Base-by-base conservation (phyloP, 1,139 yeast species). In the Yamadazyma epiphylla region DNA sequence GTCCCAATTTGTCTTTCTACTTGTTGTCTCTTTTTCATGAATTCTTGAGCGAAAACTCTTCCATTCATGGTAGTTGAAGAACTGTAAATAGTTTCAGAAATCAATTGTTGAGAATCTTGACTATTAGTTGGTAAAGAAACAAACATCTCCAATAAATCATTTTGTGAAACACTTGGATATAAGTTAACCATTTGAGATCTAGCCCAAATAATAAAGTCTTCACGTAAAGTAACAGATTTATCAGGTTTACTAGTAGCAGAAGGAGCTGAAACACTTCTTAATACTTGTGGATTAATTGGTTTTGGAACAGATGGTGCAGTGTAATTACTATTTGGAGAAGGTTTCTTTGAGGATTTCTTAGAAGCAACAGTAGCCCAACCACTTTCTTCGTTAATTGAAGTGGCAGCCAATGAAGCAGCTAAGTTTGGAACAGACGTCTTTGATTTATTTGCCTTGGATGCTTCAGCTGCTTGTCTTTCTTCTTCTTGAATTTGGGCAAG, bases 61-160 rank as follows among this genome's bases (percentile, higher is more conserved):
- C 97, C 98, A 53, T 91, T 96, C 86, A 91, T 80, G 3, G 94
- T 83, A 3, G 94, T 76, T 17, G 96, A 85, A 43, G 91, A 85
- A 29, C 94, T 79, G 59, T 88, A 89, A 38, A 91, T 80, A 10
- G 96, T 86, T 53, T 91, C 98, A 3, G 95, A 81, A 51, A 91
- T 88, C 51, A 91, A 85, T 53, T 82, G 95, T 28, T 73, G 68
- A 1, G 95, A 78, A 45, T 88, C 96, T 5, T 68, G 46, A 27
- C 77, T 76, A 24, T 51, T 55, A 12, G 76, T 60, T 22, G 97
- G 96, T 41, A 91, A 71, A 32, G 89, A 80, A 35, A 88, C 64
- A 46, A 91, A 72, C 55, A 91, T 81, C 37, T 85, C 81, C 35
- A 91, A 64, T 32, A 91, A 77, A 50, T 85, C 96, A 41, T 80